Conservation (phyloP, 495 filamentous ascomycete species). For the Umbilicaria muhlenbergii region DNA sequence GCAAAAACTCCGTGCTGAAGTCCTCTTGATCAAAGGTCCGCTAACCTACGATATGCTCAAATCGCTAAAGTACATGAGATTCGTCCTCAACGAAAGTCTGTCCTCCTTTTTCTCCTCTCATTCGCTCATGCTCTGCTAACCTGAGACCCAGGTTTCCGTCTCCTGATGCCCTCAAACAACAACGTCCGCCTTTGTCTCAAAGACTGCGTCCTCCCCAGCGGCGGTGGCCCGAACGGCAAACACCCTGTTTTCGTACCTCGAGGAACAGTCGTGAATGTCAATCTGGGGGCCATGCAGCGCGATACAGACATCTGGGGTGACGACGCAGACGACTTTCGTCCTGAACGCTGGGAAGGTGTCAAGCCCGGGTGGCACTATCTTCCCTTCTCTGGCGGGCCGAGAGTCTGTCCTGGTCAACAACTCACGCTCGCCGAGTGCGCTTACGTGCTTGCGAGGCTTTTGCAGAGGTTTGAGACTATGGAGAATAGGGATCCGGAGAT, state of each 20-base stretch:
- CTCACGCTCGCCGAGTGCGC: slow-evolving; percentile 17
- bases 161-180: slow-evolving; percentile 2
- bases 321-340: slow-evolving; percentile 20
- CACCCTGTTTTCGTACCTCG: slow-evolving; percentile 26
- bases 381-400: slow-evolving; percentile 8
- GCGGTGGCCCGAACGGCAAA: slow-evolving; percentile 30
- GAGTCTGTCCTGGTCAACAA: slow-evolving; percentile 7
- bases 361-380: slow-evolving; percentile 6
- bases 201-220: slow-evolving; percentile 30
- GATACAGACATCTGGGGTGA: slow-evolving; percentile 19
- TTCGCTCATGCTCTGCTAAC: not conserved
- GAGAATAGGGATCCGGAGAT: slow-evolving; percentile 4
- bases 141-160: not conserved
- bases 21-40: slow-evolving; percentile 4
- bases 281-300: slow-evolving; percentile 26
- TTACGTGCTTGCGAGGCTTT: slow-evolving; percentile 21
- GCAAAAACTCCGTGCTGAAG: slow-evolving; percentile 8
- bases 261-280: slow-evolving; percentile 22
- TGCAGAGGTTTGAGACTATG: slow-evolving; percentile 20
- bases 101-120: not conserved
- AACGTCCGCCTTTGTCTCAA: slow-evolving; percentile 22
- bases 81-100: slow-evolving; percentile 35
- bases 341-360: slow-evolving; percentile 19
- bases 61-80: slow-evolving; percentile 27
- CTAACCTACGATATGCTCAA: slow-evolving; percentile 9